Percentiles rank a stretch among this genome's conserved stretches.
phyloP scores from a whole-genome alignment of 2,329 filamentous ascomycete genomes.

The Cladosporium sp. region DNA sequence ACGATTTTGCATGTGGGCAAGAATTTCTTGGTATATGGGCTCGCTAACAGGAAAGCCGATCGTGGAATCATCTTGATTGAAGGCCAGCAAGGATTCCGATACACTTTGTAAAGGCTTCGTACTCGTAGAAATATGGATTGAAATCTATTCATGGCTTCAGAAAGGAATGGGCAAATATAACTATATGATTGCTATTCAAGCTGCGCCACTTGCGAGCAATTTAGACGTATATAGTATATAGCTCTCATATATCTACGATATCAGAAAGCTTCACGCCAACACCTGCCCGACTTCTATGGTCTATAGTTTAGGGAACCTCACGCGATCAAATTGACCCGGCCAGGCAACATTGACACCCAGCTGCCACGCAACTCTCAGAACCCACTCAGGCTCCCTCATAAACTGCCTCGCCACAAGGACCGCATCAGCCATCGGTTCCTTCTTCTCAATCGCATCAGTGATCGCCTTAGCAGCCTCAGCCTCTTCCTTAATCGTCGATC shows the following conservation, averaged over 20 bases:
- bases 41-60: conserved; percentile 19
- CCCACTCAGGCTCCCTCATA: conserved; percentile 53
- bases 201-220: too few relatives aligned
- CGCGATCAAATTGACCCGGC: conserved; percentile 44
- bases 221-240: too few relatives aligned
- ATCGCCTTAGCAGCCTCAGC: conserved; percentile 32
- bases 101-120: not conserved
- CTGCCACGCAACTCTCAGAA: conserved; percentile 47
- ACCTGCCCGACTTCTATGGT: not conserved
- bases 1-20: conserved; percentile 19
- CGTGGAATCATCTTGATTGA: conserved; percentile 20
- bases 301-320: conserved; percentile 26
- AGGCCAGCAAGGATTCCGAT: conserved; percentile 10
- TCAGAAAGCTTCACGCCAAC: too few relatives aligned
- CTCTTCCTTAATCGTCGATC: conserved; percentile 20
- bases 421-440: conserved; percentile 42
- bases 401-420: conserved; percentile 53
- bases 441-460: conserved; percentile 29
- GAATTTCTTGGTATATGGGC: conserved; percentile 19
- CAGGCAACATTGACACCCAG: conserved; percentile 46
- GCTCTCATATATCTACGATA: too few relatives aligned
- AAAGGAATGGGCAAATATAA: too few relatives aligned
- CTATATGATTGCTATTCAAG: too few relatives aligned
- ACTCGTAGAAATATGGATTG: too few relatives aligned
- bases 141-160: too few relatives aligned